A percentile compares a stretch with the other conserved stretches of the same genome.
phyloP scores from a whole-genome alignment of 129 eudicot species.

The Dittrichia graveolens region DNA sequence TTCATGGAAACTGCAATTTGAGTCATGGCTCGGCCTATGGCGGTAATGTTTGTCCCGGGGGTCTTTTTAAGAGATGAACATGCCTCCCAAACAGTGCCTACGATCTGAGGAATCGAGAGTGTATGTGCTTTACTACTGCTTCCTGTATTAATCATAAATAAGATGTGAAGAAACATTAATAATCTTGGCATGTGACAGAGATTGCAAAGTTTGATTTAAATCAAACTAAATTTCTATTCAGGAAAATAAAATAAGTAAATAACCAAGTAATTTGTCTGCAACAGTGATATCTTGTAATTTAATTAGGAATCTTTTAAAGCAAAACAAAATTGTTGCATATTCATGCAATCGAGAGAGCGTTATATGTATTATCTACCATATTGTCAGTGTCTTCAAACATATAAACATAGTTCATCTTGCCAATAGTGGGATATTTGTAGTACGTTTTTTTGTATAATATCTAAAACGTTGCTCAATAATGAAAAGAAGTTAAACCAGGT shows the following conservation, averaged over 20 bases:
- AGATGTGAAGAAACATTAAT: not conserved
- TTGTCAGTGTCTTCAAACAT: too few species aligned
- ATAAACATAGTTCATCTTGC: too few species aligned
- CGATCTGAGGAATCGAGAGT: constrained; percentile 67
- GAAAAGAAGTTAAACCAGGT: too few species aligned
- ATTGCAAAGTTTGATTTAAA: not conserved
- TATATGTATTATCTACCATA: too few species aligned
- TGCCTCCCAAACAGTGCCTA: constrained; percentile 85
- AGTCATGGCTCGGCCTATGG: constrained; percentile 88
- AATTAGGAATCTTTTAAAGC: too few species aligned
- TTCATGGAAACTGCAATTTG: constrained; percentile 82
- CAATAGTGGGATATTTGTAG: too few species aligned
- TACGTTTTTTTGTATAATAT: too few species aligned
- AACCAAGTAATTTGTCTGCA: too few species aligned
- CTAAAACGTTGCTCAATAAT: too few species aligned
- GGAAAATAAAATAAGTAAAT: not conserved
- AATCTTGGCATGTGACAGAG: not conserved
- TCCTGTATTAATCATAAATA: constrained; percentile 42
- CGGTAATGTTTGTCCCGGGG: constrained; percentile 73
- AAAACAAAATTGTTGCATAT: too few species aligned
- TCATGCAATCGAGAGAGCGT: too few species aligned
- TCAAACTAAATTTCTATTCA: not conserved
- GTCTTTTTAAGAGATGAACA: constrained; percentile 86
- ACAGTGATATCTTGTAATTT: too few species aligned
- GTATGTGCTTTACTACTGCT: constrained; percentile 49